Base-by-base conservation (phyloP, 2,329 filamentous ascomycete genomes). In the Fusarium newnesense region DNA sequence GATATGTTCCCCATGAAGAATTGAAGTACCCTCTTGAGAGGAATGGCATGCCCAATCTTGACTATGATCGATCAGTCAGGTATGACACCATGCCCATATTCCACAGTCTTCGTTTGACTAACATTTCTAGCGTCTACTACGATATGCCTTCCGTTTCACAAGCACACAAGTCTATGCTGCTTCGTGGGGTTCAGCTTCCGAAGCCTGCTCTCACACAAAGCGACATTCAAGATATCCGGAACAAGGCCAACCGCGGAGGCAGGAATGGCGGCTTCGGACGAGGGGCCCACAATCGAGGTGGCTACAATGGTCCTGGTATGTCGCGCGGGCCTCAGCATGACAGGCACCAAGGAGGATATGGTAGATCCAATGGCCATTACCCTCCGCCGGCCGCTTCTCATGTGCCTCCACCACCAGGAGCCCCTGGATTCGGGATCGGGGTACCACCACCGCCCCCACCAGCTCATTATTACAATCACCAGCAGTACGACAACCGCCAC, bases 161-260 rank as follows among this genome's bases (percentile, higher is more conserved):
- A 76, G 85, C 90, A 9, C 96, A 99, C 84, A 98, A 98, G 80
- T 98, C 95, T 10, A 97, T 97, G 93, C 88, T 99, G 19, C 87
- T 99, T 40, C 92, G 94, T 6, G 96, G 96, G 18, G 91, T 95
- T 43, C 91, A 92, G 76, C 87, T 95, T 64, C 90, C 93, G 9
- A 84, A 87, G 4, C 90, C 94, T 4, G 92, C 90, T 15, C 88
- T 99, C 2, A 93, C 93, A 64, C 87, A 89, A 39, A 89, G 88
- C 66, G 95, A 98, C 78, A 90, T 96, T 60, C 92, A 95, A 72
- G 87, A 89, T 12, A 88, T 95, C 47, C 90, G 91, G 79, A 87
- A 88, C 60, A 91, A 92, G 79, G 85, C 92, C 39, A 85, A 88
- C 61, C 88, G 89, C 68, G 86, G 70, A 15, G 81, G 81, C 3